These are phyloP conservation scores for Xylogone sp. DNA, from an alignment of 2,329 filamentous ascomycete genomes.

Conservation along the genomic window DNA sequence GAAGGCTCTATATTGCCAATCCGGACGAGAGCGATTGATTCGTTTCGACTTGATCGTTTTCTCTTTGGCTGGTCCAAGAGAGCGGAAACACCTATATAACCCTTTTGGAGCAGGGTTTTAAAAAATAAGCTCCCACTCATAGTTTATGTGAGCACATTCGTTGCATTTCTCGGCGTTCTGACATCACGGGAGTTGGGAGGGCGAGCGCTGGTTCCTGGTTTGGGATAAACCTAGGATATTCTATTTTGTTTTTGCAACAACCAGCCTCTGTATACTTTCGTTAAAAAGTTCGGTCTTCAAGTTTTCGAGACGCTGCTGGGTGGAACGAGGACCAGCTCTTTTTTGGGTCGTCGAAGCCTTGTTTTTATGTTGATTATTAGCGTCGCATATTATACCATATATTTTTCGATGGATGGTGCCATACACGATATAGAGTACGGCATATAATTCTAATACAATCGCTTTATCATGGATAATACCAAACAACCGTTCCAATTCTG, in stretches of 20 bases:
- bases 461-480: not conserved
- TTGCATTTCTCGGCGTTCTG: not conserved
- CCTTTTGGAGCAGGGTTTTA: not conserved
- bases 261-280: not conserved
- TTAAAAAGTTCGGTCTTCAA: not conserved
- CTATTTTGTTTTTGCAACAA: not conserved
- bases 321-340: no score
- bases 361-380: not conserved
- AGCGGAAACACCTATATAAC: not conserved
- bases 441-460: not conserved
- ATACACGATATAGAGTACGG: not conserved
- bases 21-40: constrained; percentile 51
- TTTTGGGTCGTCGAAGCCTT: no score
- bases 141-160: not conserved
- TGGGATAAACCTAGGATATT: not conserved
- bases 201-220: not conserved
- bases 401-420: not conserved
- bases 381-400: not conserved
- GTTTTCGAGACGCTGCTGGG: no score
- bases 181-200: not conserved
- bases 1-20: constrained; percentile 80
- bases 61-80: not conserved
- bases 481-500: no score
- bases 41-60: not conserved
- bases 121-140: no score